Base-by-base conservation (phyloP, 495 filamentous ascomycete genomes). In the Jackrogersella minutella region DNA sequence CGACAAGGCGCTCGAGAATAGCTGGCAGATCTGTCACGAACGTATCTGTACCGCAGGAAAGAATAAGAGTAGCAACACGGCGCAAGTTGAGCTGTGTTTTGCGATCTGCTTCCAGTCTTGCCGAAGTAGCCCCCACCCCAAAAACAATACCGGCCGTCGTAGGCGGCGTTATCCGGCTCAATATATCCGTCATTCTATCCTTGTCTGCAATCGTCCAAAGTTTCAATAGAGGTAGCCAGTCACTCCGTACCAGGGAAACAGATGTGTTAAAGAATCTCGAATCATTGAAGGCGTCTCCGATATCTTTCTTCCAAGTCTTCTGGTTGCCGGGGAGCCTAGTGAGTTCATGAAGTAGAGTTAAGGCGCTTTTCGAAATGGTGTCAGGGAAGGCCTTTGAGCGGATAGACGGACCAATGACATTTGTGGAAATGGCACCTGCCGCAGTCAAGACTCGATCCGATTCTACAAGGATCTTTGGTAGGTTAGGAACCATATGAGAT, bases 71-170 rank as follows among this genome's bases (percentile, higher is more conserved):
- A 17, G 92, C 87, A 52, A 96, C 87, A 52, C 95, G 85, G 7
- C 93, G 90, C 10, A 99, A 86, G 73, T 93, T 97, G 33, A 97
- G 85, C 72, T 97, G 94, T 6, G 93, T 91, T 75, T 90, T 95
- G 50, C 93, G 90, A 76, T 99, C 95, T 7, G 95, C 93, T 79
- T 99, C 95, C 40, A 93, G 81, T 60, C 95, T 84, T n/a, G 95
- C 95, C 19, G 93, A 94, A 31, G 91, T 93, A 5, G 95, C 96
- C 50, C 95, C 95, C 4, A 99, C 95, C 19, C 95, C 95, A 64
- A 99, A 99, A 74, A 99, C 92, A 56, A 98, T 96, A 13, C 95
- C 96, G 0, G 95, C 96, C n/a, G 95, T 91, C 13, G 92, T 92
- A 7, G 95, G 95, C 2, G 93, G 84, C 5, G 91, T 87, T 33